These are phyloP conservation scores for Trichoderma sp. DNA, from an alignment of 2,329 filamentous ascomycete species.

Conservation along the genomic window DNA sequence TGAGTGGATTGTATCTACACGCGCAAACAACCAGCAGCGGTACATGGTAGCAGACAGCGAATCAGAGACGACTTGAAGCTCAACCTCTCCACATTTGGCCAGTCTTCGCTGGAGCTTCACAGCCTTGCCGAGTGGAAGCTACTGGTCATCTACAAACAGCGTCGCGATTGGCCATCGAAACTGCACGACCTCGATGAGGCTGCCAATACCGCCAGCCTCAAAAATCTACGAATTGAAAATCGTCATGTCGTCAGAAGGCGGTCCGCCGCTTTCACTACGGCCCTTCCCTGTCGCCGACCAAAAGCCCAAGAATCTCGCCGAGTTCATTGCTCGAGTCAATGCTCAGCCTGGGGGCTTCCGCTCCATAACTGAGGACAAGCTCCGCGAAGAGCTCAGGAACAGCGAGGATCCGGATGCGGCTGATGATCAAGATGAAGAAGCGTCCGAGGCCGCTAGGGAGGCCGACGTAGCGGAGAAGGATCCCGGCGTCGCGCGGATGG, in stretches of 20 bases:
- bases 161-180: not conserved
- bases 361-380: slow-evolving; percentile 70
- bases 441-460: slow-evolving; percentile 50
- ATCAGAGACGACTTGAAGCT: slow-evolving; percentile 9
- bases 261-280: slow-evolving; percentile 42
- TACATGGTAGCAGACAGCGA: not conserved
- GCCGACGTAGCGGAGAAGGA: slow-evolving; percentile 50
- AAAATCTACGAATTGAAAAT: not conserved
- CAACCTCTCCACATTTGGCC: not conserved
- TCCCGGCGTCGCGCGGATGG: slow-evolving; percentile 54
- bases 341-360: slow-evolving; percentile 79
- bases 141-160: not conserved
- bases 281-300: slow-evolving; percentile 55
- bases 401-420: slow-evolving; percentile 46
- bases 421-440: slow-evolving; percentile 49
- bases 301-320: slow-evolving; percentile 63
- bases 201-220: not conserved
- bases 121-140: slow-evolving; percentile 20
- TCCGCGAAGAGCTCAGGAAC: slow-evolving; percentile 67
- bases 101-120: not conserved
- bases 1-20: not conserved
- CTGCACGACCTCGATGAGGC: not conserved
- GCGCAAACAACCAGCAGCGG: not conserved
- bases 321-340: slow-evolving; percentile 79
- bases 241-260: slow-evolving; percentile 37